phyloP scores from a whole-genome alignment of 805 yeast species.

The Zygosaccharomyces gambellarensis region DNA sequence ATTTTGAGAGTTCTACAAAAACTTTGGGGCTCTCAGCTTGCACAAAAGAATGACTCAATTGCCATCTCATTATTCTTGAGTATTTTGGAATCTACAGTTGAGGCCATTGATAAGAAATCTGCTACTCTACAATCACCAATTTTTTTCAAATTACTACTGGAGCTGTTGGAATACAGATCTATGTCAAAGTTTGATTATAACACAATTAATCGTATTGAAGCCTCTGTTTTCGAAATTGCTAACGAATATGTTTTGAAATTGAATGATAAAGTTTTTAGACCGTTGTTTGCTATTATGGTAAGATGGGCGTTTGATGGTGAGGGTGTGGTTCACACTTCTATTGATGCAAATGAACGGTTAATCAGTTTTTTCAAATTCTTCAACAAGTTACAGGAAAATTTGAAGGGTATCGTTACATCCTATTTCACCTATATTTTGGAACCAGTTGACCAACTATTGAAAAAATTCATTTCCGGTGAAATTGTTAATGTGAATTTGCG shows the following conservation, averaged over 20 bases:
- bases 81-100: constrained; percentile 61
- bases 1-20: constrained; percentile 57
- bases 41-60: constrained; percentile 36
- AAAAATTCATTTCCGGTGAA: constrained; percentile 42
- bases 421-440: constrained; percentile 85
- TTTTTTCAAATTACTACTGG: constrained; percentile 64
- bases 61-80: constrained; percentile 69
- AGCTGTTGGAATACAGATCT: constrained; percentile 66
- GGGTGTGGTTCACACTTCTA: constrained; percentile 45
- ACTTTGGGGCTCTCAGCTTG: constrained; percentile 50
- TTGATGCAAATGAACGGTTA: constrained; percentile 53
- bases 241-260: constrained; percentile 79
- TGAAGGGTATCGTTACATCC: constrained; percentile 81
- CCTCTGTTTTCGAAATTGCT: constrained; percentile 67
- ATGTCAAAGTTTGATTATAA: constrained; percentile 58
- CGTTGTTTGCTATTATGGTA: constrained; percentile 77
- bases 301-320: constrained; percentile 92
- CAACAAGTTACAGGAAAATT: constrained; percentile 74
- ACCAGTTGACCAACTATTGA: constrained; percentile 54
- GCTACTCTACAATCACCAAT: constrained; percentile 65
- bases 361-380: constrained; percentile 80
- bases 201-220: constrained; percentile 75
- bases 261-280: constrained; percentile 91
- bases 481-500: constrained; percentile 52
- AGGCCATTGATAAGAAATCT: constrained; percentile 62